These are phyloP conservation scores for Ophiocytium majus DNA, from an alignment of 352 stramenopile species.

Conservation along the genomic window DNA sequence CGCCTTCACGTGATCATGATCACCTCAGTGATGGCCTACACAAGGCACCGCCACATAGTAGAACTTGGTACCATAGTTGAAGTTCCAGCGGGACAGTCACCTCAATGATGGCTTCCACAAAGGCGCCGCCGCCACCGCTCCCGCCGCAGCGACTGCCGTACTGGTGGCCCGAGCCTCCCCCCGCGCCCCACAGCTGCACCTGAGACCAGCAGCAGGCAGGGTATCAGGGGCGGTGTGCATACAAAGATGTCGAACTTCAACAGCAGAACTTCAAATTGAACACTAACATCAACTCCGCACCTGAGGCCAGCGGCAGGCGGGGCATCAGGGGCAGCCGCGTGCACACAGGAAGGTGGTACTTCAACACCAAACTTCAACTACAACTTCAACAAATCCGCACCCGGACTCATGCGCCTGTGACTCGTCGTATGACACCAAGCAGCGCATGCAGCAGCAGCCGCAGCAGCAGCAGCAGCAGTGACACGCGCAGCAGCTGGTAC, in stretches of 20 bases:
- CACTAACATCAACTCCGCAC: neutral
- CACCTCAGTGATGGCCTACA: no score
- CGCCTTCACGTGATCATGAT: no score
- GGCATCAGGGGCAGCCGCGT: neutral
- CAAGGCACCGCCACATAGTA: no score
- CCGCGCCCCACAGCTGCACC: conserved; percentile 60
- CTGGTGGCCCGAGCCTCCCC: conserved; percentile 54
- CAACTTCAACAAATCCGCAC: neutral
- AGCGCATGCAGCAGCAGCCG: neutral
- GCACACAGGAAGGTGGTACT: neutral
- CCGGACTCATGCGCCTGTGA: neutral
- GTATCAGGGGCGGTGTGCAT: neutral
- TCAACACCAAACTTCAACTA: neutral
- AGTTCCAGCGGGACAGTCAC: no score
- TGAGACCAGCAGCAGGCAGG: conserved; percentile 27
- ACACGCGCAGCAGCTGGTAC: no score
- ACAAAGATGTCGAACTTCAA: neutral
- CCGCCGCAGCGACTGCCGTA: conserved; percentile 39
- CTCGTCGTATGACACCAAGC: conserved; percentile 4
- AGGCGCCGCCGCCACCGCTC: conserved; percentile 52
- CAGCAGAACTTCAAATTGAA: neutral
- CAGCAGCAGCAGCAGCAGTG: conserved; percentile 6
- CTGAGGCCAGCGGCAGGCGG: neutral
- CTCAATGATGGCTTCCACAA: conserved; percentile 40
- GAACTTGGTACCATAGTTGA: no score